Evolutionary conservation across 768 basidiomycete species (phyloP).

Genomic region (Pholiota conissans): DNA sequence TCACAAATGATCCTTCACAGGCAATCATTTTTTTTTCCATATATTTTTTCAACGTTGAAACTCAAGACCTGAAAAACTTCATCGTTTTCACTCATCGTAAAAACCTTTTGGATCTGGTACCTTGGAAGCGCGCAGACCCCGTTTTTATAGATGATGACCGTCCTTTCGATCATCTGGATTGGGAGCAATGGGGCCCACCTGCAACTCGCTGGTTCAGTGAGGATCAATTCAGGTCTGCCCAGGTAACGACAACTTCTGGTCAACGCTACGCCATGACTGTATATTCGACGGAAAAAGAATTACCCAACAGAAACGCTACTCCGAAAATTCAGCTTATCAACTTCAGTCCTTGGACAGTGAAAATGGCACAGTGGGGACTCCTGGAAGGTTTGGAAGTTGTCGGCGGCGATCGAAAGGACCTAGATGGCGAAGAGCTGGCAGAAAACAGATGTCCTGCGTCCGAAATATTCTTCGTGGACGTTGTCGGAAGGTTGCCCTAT

Average conservation of each 20-base stretch:
- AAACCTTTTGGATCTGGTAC: neutral
- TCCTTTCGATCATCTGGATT: neutral
- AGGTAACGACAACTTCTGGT: constrained; percentile 5
- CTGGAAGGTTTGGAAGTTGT: neutral
- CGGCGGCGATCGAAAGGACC: neutral
- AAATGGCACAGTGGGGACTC: neutral
- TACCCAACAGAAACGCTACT: neutral
- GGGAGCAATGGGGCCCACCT: constrained; percentile 7
- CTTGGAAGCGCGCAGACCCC: neutral
- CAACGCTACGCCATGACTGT: neutral
- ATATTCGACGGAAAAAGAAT: neutral
- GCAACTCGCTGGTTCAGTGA: constrained; percentile 7
- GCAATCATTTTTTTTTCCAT: neutral
- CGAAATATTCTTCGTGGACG: neutral
- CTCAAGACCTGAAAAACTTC: neutral
- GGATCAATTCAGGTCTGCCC: neutral
- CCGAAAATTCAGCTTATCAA: neutral
- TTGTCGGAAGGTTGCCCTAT: constrained; percentile 5
- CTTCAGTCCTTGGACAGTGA: constrained; percentile 1
- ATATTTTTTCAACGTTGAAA: neutral
- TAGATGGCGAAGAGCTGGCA: neutral
- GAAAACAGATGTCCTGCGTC: neutral
- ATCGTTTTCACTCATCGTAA: neutral
- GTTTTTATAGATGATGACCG: neutral
- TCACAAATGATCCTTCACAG: neutral